A percentile compares a stretch with the other conserved stretches of the same genome.
Evolutionary conservation across 176 grass and related monocot species (phyloP).

Genomic region (Oryza meyeriana): DNA sequence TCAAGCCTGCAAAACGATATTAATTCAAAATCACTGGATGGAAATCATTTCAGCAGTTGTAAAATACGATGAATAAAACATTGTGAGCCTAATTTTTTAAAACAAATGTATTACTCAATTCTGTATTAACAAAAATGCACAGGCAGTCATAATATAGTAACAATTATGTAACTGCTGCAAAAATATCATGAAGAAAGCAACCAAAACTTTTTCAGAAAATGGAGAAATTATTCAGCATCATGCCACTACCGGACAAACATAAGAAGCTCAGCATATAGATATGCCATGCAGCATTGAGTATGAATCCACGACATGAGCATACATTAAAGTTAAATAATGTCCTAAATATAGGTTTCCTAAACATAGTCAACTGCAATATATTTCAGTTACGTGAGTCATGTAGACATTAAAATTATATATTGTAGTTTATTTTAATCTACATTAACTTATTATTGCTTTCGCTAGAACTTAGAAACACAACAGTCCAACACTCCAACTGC

Average conservation of each 20-base stretch:
- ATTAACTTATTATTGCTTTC: neutral
- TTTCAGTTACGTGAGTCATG: neutral
- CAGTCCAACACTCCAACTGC: neutral
- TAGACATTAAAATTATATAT: neutral
- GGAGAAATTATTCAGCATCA: neutral
- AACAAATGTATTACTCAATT: conserved; percentile 7
- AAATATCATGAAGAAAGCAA: conserved; percentile 18
- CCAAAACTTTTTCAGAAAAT: neutral
- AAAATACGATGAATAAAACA: conserved; percentile 20
- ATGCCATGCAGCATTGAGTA: neutral
- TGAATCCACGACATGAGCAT: conserved; percentile 22
- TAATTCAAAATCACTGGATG: conserved; percentile 8
- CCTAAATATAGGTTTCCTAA: conserved; percentile 6
- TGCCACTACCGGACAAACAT: conserved; percentile 4
- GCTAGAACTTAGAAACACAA: neutral
- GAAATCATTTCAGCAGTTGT: conserved; percentile 15
- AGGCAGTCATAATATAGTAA: neutral
- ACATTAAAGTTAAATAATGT: conserved; percentile 20
- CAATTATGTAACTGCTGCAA: conserved; percentile 1
- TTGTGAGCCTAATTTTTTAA: neutral
- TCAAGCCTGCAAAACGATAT: conserved; percentile 50
- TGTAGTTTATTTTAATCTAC: neutral
- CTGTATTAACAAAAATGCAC: neutral
- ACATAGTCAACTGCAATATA: neutral
- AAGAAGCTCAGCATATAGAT: neutral